A percentile compares a stretch with the other conserved stretches of the same genome.
Evolutionary conservation across 1,139 yeast genomes (phyloP).

Genomic region (Blastobotrys malaysiensis): DNA sequence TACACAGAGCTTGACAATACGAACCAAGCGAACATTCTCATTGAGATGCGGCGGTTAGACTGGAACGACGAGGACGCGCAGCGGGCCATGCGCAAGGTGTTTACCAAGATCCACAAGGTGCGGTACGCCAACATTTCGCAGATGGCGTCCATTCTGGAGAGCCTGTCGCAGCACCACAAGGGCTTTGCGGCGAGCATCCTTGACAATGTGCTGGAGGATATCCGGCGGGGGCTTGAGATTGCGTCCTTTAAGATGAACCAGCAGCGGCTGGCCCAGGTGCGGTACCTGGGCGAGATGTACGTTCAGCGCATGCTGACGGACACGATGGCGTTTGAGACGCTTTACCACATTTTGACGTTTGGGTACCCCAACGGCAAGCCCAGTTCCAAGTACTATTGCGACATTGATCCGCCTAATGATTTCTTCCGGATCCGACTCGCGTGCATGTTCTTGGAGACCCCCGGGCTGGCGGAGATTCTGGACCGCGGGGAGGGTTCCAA

Average conservation of each 20-base stretch:
- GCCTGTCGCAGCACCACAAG: constrained; percentile 36
- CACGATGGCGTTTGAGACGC: constrained; percentile 45
- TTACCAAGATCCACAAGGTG: constrained; percentile 58
- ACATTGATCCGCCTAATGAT: constrained; percentile 60
- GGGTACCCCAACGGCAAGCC: constrained; percentile 73
- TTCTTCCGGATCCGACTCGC: constrained; percentile 66
- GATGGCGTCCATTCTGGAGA: constrained; percentile 47
- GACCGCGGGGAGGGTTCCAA: constrained; percentile 5
- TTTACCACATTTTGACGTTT: constrained; percentile 56
- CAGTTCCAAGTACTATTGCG: constrained; percentile 27
- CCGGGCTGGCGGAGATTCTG: constrained; percentile 20
- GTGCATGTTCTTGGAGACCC: constrained; percentile 36
- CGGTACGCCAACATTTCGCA: constrained; percentile 49
- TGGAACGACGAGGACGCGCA: constrained; percentile 43
- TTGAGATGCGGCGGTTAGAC: constrained; percentile 43
- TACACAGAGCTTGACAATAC: constrained; percentile 44
- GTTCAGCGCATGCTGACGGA: constrained; percentile 38
- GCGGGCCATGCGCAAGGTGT: constrained; percentile 44
- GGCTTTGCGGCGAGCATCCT: constrained; percentile 44
- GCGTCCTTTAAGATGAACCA: constrained; percentile 59
- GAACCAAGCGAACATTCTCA: constrained; percentile 37
- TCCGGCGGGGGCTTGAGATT: constrained; percentile 60
- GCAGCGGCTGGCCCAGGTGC: constrained; percentile 55
- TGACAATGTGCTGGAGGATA: constrained; percentile 62
- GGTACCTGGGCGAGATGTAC: constrained; percentile 55